Percentiles rank a stretch among this genome's conserved stretches.
Evolutionary conservation across 169 alveolate genomes (phyloP).

Genomic region (Eimeria necatrix): DNA sequence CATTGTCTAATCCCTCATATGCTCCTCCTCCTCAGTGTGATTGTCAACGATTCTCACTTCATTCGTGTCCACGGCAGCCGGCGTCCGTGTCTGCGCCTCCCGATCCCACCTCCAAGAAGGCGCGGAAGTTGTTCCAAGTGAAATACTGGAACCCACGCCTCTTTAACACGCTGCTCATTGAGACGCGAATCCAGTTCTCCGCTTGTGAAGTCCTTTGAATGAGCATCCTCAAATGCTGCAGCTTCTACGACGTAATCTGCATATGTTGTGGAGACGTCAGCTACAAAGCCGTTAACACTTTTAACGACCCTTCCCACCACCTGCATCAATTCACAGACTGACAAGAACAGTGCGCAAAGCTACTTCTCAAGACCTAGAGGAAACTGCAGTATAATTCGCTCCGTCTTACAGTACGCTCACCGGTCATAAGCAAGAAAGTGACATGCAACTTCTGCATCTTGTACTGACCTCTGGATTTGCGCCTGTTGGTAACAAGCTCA

Average conservation of each 20-base stretch:
- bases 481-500: slow-evolving; percentile 20
- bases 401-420: not conserved
- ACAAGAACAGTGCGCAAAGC: not conserved
- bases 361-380: not conserved
- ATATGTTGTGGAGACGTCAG: slow-evolving; percentile 64
- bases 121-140: slow-evolving; percentile 71
- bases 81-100: slow-evolving; percentile 49
- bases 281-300: slow-evolving; percentile 69
- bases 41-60: slow-evolving; percentile 1
- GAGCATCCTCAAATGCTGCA: not conserved
- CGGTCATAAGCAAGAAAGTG: not conserved
- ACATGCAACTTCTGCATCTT: not conserved
- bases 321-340: slow-evolving; percentile 27
- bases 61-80: slow-evolving; percentile 63
- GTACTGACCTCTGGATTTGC: slow-evolving; percentile 64
- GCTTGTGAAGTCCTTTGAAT: not conserved
- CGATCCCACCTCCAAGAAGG: slow-evolving; percentile 54
- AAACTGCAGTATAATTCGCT: not conserved
- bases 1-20: no score
- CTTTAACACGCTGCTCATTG: not conserved
- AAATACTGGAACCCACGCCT: slow-evolving; percentile 63
- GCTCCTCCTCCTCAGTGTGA: not conserved
- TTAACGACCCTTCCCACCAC: slow-evolving; percentile 55
- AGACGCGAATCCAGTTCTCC: not conserved
- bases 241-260: slow-evolving; percentile 37